Evolutionary conservation across 1,284 basidiomycete species (phyloP), one percentile per base, ranked within the genome.

Genomic region (Boletus sp.): DNA sequence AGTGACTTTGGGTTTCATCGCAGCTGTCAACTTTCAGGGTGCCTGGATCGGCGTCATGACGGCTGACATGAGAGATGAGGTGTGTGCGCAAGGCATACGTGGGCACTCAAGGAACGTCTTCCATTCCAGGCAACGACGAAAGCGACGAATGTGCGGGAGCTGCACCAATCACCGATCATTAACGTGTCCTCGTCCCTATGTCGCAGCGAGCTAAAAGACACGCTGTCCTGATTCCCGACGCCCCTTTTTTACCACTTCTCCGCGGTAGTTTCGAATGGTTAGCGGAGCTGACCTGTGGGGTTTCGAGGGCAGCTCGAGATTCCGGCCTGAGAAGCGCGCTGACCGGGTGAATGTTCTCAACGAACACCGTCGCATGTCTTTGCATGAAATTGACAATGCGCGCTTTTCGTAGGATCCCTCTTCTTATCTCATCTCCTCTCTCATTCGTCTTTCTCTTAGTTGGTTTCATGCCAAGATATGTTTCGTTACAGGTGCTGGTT

Each of bases 381-480:
- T 60, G 41, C 42, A 44, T 34, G 43, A 41, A 29, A 48, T 60
- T 9, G 60, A 60, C 29, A 46, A 50, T 32, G 60, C 58, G 1
- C 49, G 8, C 34, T 50, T 64, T 34, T 64, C 61, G 58, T 60
- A 47, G 13, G 61, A 7, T 38, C 4, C 16, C 13, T n/a, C 5
- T 26, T 17, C 10, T 10, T 27, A 30, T 14, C 9, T 8, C 13
- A 6, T 13, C 13, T n/a, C 14, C 13, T 39, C 0, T 35, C 32
- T 46, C n/a, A 44, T 29, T 13, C 9, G 10, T 37, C 34, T 16
- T 14, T 19, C 30, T 34, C 9, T n/a, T 22, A 60, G 58, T 12
- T 62, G 58, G 62, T 19, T 37, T 16, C 58, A 60, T 34, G 44
- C 22, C 0, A 64, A 45, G 45, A 57, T 60, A 57, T 60, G 62